Evolutionary conservation across 495 filamentous ascomycete genomes (phyloP), one percentile per base, ranked within the genome.

Genomic region (Thozetella sp.): DNA sequence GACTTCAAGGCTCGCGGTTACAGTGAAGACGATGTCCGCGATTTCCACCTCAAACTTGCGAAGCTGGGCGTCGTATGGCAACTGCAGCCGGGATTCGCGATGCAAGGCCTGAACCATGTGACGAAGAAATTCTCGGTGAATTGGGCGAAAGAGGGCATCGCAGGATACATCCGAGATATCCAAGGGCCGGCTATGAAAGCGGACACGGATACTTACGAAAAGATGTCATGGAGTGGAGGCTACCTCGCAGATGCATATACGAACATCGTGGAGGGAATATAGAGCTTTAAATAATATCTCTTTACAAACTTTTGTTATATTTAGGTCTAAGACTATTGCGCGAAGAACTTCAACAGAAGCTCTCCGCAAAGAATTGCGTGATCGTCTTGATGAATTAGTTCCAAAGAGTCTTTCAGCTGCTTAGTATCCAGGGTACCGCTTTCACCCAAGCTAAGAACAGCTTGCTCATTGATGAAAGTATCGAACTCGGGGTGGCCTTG

Each of bases 401-500:
- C 15, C 30, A 37, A 6, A 15, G 30, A 6, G 6, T 37, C 30
- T 15, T 37, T 15, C 30, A 37, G 6, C 30, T 37, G 6, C 30
- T 6, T 15, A 15, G 30, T 6, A 6, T 37, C 15, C 6, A 37
- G 30, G 15, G 30, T 37, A 15, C 30, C 30, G 15, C 6, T 37
- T 6, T 15, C 15, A 15, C 30, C 30, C 30, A 37, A 37, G 30
- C 15, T 37, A 6, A 6, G 6, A 37, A 37, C 30, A 6, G 30
- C 30, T 37, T 6, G 15, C 15, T 22, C 37, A 34, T 77, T 82
- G 19, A 68, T 63, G 34, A 72, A 76, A 2, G 58, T 53, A 58
- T 80, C 77, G 43, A 82, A 80, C 56, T 80, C 77, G 51, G 78
- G 77, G 61, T 80, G 77, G 0, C 76, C 77, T 51, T 80, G 77